Percentiles rank a stretch among this genome's conserved stretches.
Conservation (phyloP, 1,139 yeast species). For the Taphrina populina region DNA sequence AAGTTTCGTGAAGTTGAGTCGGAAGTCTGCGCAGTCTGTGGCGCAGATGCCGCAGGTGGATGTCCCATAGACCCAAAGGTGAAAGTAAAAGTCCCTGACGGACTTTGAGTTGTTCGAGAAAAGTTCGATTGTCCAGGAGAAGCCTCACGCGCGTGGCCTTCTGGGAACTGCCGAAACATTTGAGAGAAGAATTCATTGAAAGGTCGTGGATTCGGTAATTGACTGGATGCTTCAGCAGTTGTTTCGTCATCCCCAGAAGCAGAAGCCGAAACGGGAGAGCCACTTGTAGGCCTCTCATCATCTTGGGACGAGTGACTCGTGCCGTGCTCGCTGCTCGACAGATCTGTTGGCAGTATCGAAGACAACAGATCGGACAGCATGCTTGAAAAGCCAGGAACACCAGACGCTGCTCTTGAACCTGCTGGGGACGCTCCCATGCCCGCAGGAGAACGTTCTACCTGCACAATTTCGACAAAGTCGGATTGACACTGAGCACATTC, state of each 20-base stretch:
- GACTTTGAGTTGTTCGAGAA: constrained; percentile 6
- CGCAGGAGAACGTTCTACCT: constrained; percentile 15
- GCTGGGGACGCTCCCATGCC: background rate
- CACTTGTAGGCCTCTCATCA: background rate
- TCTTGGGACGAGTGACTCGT: background rate
- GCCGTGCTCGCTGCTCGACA: constrained; percentile 3
- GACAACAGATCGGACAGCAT: constrained; percentile 17
- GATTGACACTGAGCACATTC: constrained; percentile 18
- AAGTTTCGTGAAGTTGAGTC: background rate
- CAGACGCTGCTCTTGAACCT: background rate
- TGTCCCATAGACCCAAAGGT: constrained; percentile 15
- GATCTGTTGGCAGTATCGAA: constrained; percentile 20
- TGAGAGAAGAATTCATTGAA: constrained; percentile 26
- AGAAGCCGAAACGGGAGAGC: background rate
- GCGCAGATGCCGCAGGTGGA: background rate
- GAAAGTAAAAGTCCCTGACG: constrained; percentile 7
- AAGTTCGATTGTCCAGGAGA: background rate
- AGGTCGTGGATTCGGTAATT: constrained; percentile 13
- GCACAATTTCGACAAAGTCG: constrained; percentile 26
- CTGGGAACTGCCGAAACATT: constrained; percentile 22
- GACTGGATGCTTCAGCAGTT: constrained; percentile 3
- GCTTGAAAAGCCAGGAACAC: constrained; percentile 14
- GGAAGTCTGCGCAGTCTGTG: background rate
- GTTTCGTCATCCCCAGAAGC: no score
- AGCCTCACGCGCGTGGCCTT: background rate